Evolutionary conservation across 2,329 filamentous ascomycete genomes (phyloP), one percentile per base, ranked within the genome.

Genomic region (Claviceps pazoutovae): DNA sequence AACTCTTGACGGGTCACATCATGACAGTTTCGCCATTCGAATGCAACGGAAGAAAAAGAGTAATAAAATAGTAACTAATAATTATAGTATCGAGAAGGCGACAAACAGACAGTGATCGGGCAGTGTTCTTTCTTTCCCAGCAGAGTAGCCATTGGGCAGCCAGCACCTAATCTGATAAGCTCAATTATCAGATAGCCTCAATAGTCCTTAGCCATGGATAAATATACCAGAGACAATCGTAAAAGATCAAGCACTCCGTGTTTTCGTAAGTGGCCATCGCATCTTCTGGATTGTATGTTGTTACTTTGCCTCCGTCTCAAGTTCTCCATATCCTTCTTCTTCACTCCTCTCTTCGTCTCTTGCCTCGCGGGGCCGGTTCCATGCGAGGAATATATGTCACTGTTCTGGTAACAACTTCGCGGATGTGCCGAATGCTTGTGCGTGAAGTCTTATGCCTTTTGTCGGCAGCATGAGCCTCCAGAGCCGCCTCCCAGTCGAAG

Each of bases 331-430:
- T 19, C 34, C 21, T 14, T 37, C 26, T 23, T 46, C 50, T 52
- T 63, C 60, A 73, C 57, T 76, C 73, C 48, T 75, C 67, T 74
- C 88, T 94, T 71, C 90, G 84, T 71, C 89, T 82, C 78, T 96
- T 97, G 57, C 90, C 90, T 67, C 90, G 90, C 7, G 89, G 91
- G 39, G 90, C 88, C 23, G 90, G 87, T 58, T 89, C 86, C 71
- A 97, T 87, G 57, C 83, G 76, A 55, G 82, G 85, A 65, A 87
- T 95, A 68, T 94, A 95, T 42, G 88, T 95, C 54, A 95, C 87
- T 16, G 89, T 96, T 59, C 89, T 79, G n/a, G 90, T 96, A 50
- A 96, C 86, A 4, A 96, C 88, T 66, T 96, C 89, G 51, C 88
- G 76, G 53, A 96, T 88, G 62, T 84, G 77, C 54, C 83, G 79